Percentiles rank a stretch among this genome's conserved stretches.
phyloP scores from a whole-genome alignment of 495 filamentous ascomycete genomes.

The Podospora conica region DNA sequence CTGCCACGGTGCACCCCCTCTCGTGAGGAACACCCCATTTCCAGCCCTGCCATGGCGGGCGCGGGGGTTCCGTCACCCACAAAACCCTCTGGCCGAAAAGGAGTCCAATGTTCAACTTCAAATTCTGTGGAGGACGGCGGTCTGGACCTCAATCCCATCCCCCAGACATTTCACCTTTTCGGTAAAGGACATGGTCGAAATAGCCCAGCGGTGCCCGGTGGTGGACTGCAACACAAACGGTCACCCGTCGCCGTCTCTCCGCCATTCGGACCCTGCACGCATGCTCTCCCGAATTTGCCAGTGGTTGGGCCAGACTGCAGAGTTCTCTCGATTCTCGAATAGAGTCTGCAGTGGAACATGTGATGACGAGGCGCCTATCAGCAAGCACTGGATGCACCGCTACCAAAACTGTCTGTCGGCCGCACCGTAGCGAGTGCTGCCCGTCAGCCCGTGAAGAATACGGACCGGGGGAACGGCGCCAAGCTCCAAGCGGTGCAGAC shows the following conservation, averaged over 20 bases:
- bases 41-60: not conserved
- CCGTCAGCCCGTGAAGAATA: not conserved
- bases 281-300: not conserved
- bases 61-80: not conserved
- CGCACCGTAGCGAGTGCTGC: not conserved
- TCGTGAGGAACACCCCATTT: not conserved
- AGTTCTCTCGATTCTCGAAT: not conserved
- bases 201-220: too few relatives aligned
- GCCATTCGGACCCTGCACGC: not conserved
- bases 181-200: too few relatives aligned
- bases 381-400: not conserved
- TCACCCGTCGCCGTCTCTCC: not conserved
- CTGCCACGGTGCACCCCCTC: not conserved
- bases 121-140: too few relatives aligned
- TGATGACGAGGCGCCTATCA: not conserved
- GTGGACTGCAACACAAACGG: not conserved
- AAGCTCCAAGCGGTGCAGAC: not conserved
- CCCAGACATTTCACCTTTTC: too few relatives aligned
- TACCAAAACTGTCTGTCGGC: not conserved
- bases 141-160: too few relatives aligned
- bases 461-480: not conserved
- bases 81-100: not conserved
- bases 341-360: not conserved
- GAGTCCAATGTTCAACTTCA: too few relatives aligned
- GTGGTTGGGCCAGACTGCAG: not conserved